Percentiles rank a stretch among this genome's conserved stretches.
Evolutionary conservation across 2,329 filamentous ascomycete species (phyloP).

Genomic region (Calonectria pteridis): DNA sequence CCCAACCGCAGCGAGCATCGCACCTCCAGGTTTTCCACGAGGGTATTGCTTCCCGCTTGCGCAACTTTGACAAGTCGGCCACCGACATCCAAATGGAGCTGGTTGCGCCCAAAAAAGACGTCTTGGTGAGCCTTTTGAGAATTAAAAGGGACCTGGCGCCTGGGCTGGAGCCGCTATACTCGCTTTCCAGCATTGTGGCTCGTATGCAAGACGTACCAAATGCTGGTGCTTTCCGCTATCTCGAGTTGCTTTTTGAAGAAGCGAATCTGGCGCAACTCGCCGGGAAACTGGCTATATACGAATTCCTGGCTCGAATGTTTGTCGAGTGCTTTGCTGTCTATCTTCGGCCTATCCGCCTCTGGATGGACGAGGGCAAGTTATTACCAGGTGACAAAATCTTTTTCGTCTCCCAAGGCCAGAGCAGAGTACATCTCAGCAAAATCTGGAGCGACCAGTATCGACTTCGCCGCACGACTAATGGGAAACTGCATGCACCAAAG

Average conservation of each 20-base stretch:
- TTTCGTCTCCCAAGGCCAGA: constrained; percentile 75
- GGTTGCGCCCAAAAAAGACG: constrained; percentile 64
- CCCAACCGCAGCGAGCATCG: constrained; percentile 61
- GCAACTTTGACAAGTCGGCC: constrained; percentile 69
- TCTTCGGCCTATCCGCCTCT: constrained; percentile 80
- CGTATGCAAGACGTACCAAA: constrained; percentile 63
- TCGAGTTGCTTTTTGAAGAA: constrained; percentile 82
- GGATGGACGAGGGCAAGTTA: constrained; percentile 87
- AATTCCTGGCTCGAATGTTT: constrained; percentile 76
- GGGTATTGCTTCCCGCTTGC: constrained; percentile 69
- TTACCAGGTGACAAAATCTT: constrained; percentile 76
- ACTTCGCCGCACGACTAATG: constrained; percentile 71
- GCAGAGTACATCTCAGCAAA: constrained; percentile 69
- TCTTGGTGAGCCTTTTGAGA: constrained; percentile 75
- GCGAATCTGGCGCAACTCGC: constrained; percentile 77
- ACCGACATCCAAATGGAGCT: constrained; percentile 71
- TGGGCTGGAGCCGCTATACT: constrained; percentile 66
- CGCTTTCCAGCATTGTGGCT: constrained; percentile 73
- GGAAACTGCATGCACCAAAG: constrained; percentile 74
- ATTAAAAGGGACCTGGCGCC: constrained; percentile 69
- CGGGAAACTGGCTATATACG: constrained; percentile 72
- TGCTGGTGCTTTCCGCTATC: constrained; percentile 74
- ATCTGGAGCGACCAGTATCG: constrained; percentile 84
- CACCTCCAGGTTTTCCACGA: constrained; percentile 80
- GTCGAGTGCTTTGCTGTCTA: constrained; percentile 87